Percentiles rank a stretch among this genome's conserved stretches.
Evolutionary conservation across 768 basidiomycete genomes (phyloP).

Genomic region (Pulveroboletus sp.): DNA sequence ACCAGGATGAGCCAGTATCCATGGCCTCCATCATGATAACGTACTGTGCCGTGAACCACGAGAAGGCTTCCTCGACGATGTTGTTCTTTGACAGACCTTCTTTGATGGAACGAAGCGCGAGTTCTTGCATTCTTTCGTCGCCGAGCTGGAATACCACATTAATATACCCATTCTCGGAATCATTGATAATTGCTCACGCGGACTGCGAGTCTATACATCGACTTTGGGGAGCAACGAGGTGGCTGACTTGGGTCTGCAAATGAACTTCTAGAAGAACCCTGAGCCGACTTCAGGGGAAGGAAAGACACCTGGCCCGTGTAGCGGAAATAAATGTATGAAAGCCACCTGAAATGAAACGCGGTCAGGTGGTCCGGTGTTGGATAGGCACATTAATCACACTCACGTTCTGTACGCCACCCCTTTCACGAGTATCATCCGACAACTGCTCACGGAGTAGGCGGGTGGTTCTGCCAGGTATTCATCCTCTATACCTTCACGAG

Average conservation of each 20-base stretch:
- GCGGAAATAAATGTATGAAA: conserved; percentile 28
- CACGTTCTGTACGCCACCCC: conserved; percentile 29
- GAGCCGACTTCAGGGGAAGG: conserved; percentile 21
- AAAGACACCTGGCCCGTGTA: conserved; percentile 30
- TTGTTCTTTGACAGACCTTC: conserved; percentile 23
- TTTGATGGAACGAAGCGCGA: conserved; percentile 24
- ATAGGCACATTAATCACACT: neutral
- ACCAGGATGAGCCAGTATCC: neutral
- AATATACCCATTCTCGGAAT: too few relatives aligned
- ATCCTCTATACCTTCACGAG: neutral
- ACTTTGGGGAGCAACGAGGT: conserved; percentile 33
- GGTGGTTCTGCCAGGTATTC: conserved; percentile 10
- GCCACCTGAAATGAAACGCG: conserved; percentile 18
- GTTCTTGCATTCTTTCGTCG: conserved; percentile 24
- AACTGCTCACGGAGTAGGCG: conserved; percentile 20
- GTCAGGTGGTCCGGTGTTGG: neutral
- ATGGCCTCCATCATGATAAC: conserved; percentile 6
- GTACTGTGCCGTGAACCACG: conserved; percentile 31
- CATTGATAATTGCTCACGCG: conserved; percentile 24
- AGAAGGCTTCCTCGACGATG: conserved; percentile 28
- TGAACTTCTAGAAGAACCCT: neutral
- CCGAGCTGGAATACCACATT: conserved; percentile 19
- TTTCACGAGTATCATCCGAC: conserved; percentile 28
- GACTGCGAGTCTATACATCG: conserved; percentile 35
- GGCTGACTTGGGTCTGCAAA: neutral